phyloP scores from a whole-genome alignment of 768 basidiomycete species.

The Pulveroboletus sp. region DNA sequence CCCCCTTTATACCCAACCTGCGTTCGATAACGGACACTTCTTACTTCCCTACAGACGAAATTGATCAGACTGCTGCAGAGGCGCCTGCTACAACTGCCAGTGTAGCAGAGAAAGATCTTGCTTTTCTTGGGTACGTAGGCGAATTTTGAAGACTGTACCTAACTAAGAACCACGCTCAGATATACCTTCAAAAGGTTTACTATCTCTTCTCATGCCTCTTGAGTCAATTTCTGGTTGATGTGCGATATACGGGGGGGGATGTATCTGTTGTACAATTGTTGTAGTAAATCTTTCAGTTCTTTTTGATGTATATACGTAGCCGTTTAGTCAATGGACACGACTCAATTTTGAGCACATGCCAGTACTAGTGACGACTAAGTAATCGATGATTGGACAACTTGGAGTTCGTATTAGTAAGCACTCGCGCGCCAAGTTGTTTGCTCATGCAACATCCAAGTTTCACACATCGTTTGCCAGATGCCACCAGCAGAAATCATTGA shows the following conservation, averaged over 20 bases:
- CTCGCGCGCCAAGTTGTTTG: no score
- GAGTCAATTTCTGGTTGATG: conserved; percentile 7
- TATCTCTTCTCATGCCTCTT: conserved; percentile 58
- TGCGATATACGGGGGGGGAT: not conserved
- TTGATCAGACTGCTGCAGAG: conserved; percentile 70
- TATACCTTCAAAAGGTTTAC: conserved; percentile 81
- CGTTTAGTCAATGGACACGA: no score
- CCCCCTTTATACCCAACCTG: conserved; percentile 95
- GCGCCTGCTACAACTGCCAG: conserved; percentile 34
- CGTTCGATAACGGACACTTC: conserved; percentile 93
- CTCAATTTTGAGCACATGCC: no score
- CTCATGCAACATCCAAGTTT: not conserved
- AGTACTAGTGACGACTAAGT: no score
- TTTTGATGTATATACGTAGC: no score
- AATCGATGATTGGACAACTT: no score
- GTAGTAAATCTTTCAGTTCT: no score
- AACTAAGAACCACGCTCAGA: conserved; percentile 34
- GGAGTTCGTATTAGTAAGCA: no score
- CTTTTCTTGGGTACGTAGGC: conserved; percentile 58
- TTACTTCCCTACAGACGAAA: conserved; percentile 96
- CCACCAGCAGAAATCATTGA: conserved; percentile 29
- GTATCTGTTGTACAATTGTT: no score
- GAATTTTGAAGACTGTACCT: not conserved
- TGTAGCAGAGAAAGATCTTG: conserved; percentile 54
- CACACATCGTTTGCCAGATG: conserved; percentile 12